Evolutionary conservation across 805 yeast species (phyloP).

Genomic region (Starmerella sirachaensis): DNA sequence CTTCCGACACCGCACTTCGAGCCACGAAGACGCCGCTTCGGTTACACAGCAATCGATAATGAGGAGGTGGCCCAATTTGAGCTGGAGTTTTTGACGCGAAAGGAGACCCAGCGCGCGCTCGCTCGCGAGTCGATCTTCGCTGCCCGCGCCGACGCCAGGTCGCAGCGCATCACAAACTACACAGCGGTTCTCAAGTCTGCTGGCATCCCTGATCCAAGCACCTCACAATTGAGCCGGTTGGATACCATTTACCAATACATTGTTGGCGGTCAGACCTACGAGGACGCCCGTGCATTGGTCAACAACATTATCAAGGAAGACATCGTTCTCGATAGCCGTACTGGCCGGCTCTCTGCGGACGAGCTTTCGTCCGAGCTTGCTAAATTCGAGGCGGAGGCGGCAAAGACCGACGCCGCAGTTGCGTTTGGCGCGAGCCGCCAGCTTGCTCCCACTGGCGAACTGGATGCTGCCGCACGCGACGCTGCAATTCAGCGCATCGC

Average conservation of each 20-base stretch:
- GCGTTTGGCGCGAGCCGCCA: constrained; percentile 31
- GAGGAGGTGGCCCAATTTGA: constrained; percentile 44
- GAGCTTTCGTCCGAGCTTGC: constrained; percentile 31
- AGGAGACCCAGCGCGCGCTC: constrained; percentile 48
- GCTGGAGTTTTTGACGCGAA: constrained; percentile 50
- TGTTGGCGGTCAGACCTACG: constrained; percentile 44
- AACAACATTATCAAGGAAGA: constrained; percentile 38
- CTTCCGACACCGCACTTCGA: constrained; percentile 84
- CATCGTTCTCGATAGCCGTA: constrained; percentile 28
- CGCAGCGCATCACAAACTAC: constrained; percentile 26
- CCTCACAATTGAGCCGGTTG: constrained; percentile 38
- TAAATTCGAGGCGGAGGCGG: constrained; percentile 27
- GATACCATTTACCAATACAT: constrained; percentile 41
- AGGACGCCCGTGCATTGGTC: constrained; percentile 49
- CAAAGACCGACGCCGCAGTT: constrained; percentile 28
- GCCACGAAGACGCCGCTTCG: constrained; percentile 81
- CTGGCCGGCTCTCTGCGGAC: constrained; percentile 26
- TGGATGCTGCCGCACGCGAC: constrained; percentile 3
- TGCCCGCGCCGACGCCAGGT: constrained; percentile 35
- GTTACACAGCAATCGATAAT: constrained; percentile 45
- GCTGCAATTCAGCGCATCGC: constrained; percentile 18
- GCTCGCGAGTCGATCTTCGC: constrained; percentile 34
- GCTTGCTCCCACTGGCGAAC: constrained; percentile 15
- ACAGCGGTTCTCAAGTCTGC: constrained; percentile 26
- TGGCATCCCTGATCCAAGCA: constrained; percentile 21